Base-by-base conservation (phyloP, 371 early-diverging fungal species). In the Nematocida ausubeli region DNA sequence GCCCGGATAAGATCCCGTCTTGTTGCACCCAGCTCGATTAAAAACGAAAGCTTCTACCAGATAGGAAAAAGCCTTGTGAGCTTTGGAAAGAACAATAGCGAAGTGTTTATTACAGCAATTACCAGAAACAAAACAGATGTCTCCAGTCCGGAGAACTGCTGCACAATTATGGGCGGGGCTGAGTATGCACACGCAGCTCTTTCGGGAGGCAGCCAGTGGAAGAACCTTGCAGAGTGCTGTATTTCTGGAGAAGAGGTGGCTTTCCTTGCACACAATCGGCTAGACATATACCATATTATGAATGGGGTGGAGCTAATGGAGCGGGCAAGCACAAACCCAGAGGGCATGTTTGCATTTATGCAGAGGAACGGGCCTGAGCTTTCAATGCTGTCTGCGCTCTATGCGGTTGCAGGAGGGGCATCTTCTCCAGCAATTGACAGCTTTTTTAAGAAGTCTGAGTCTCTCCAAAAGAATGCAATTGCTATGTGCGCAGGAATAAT, bases 271-370 rank as follows among this genome's bases (percentile, higher is more conserved):
- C 55, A 9, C 4, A 49, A 47, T 9, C 30, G 32, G 26, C 24
- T 75, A 30, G 78, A 75, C 32, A 55, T 42, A 16, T 75, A 65
- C 55, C 78, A 75, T 52, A 66, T 75, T 28, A 64, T 75, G 78
- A 63, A 75, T 26, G 78, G 78, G 3, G 51, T 66, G 5, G 78
- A 75, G 56, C 30, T 56, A 14, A 56, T 75, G 52, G 66, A 75
- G 42, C 32, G 78, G 51, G 65, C 78, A 28, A 32, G 32, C 26
- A 75, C 78, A n/a, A 42, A 62, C 50, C 78, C 78, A 34, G 78
- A 75, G 3, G 78, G 56, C n/a, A 54, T 75, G 39, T 65, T 64
- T 39, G 50, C 67, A 19, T 75, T 55, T 37, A 40, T 32, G 52
- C 78, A 75, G 60, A 64, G 78, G 54, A 66, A 44, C 49, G 78